Evolutionary conservation across 805 yeast species (phyloP).

Genomic region (Nakazawaea ishiwadae): DNA sequence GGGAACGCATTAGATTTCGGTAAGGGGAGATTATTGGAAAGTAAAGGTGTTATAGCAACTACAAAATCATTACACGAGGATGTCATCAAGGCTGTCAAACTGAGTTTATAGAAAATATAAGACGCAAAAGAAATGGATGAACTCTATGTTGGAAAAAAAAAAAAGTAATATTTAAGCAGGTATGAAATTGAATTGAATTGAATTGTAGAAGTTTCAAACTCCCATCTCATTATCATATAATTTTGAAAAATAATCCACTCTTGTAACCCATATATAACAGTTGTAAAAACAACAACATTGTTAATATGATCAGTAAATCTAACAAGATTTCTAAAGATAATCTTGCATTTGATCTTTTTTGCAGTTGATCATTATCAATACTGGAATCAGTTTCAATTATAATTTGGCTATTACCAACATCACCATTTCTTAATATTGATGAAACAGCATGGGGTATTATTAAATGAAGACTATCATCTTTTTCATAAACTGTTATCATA

Average conservation of each 20-base stretch:
- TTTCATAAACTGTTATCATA: background rate
- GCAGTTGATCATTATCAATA: background rate
- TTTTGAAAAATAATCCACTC: constrained; percentile 4
- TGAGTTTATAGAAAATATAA: constrained; percentile 15
- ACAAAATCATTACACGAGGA: constrained; percentile 39
- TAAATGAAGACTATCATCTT: constrained; percentile 1
- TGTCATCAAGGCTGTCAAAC: constrained; percentile 46
- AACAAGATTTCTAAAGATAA: constrained; percentile 6
- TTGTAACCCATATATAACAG: constrained; percentile 9
- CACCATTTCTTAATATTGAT: background rate
- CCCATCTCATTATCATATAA: background rate
- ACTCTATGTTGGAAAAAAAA: background rate
- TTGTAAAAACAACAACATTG: constrained; percentile 8
- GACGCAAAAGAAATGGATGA: too few relatives aligned
- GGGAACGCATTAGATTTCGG: constrained; percentile 80
- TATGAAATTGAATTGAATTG: background rate
- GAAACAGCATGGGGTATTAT: background rate
- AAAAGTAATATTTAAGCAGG: background rate
- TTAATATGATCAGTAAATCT: constrained; percentile 11
- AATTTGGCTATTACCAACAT: background rate
- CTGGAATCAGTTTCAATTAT: background rate
- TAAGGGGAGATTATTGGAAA: constrained; percentile 71
- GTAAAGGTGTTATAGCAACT: constrained; percentile 94
- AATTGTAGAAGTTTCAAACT: background rate
- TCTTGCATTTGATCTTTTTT: background rate